Base-by-base conservation (phyloP, 2,329 filamentous ascomycete species). In the Raffaelea ambrosiae region DNA sequence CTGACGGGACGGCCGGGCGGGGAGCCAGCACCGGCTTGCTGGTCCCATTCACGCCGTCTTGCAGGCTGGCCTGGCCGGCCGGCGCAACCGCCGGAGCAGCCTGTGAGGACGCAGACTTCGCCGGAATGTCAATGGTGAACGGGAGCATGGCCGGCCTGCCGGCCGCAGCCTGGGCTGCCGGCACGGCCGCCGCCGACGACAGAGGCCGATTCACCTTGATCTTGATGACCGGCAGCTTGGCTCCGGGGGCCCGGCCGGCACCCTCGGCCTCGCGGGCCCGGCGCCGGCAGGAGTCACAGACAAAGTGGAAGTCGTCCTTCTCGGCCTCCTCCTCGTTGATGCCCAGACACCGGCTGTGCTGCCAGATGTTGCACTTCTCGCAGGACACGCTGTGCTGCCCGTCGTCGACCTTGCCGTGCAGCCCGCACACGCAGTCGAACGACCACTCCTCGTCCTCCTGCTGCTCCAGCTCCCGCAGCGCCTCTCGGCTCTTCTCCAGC, bases 281-380 rank as follows among this genome's bases (percentile, higher is more conserved):
- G 16, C 76, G 80, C 56, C 79, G 81, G 69, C 93, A 98, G 43
- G 84, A 81, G 31, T 70, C 70, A 67, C 91, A 97, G 54, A 95
- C 66, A 59, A 95, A 95, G 52, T 87, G 82, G 59, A 97, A 97
- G 55, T 94, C 86, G 2, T 88, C 81, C 42, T 82, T 75, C 54
- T 95, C 91, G 1, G 89, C 90, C 53, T 90, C 85, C 51, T 76
- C 70, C 57, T 94, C 79, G 41, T 78, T 77, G 53, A 97, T 86
- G 38, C 83, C 84, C 51, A 95, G 77, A 61, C 93, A 98, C 58
- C 86, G 88, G 71, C 89, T 95, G 61, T 98, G 93, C 63, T 97
- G 91, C 93, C 93, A 98, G 43, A 95, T 84, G 61, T 84, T 94
- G 71, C 93, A 98, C 55, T 76, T 83, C 61, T 98, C 93, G 66